A percentile compares a stretch with the other conserved stretches of the same genome.
Conservation (phyloP, 169 alveolate species). For the Plasmodium knowlesi region DNA sequence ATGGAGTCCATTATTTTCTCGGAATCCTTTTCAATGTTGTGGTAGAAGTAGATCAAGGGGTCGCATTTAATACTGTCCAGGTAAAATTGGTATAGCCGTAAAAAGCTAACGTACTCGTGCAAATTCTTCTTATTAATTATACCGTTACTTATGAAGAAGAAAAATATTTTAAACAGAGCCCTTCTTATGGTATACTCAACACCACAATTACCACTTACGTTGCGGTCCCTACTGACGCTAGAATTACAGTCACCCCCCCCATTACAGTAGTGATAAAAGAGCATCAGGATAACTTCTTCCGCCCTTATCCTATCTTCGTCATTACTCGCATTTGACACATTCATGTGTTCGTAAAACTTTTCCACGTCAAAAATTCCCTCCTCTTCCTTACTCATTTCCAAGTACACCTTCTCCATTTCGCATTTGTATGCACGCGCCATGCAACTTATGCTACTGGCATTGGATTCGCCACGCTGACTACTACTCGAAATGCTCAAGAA, state of each 20-base stretch:
- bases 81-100: conserved; percentile 33
- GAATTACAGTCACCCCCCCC: not conserved
- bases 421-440: not conserved
- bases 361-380: conserved; percentile 9
- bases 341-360: conserved; percentile 19
- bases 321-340: not conserved
- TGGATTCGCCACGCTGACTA: not conserved
- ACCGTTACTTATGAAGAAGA: conserved; percentile 41
- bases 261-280: conserved; percentile 53
- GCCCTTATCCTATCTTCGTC: not conserved
- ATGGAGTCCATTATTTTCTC: not conserved
- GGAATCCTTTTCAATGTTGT: conserved; percentile 26
- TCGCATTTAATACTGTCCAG: not conserved
- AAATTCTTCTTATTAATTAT: conserved; percentile 37
- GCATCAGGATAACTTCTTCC: conserved; percentile 27
- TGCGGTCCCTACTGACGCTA: not conserved
- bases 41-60: conserved; percentile 2
- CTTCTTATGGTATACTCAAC: not conserved
- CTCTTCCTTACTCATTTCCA: conserved; percentile 15
- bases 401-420: conserved; percentile 14
- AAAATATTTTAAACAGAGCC: conserved; percentile 11
- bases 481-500: conserved; percentile 3
- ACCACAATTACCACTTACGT: not conserved
- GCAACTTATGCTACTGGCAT: not conserved
- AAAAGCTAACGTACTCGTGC: conserved; percentile 1